Evolutionary conservation across 108 stramenopile genomes (phyloP).

Genomic region (Aurantiochytrium sp.): DNA sequence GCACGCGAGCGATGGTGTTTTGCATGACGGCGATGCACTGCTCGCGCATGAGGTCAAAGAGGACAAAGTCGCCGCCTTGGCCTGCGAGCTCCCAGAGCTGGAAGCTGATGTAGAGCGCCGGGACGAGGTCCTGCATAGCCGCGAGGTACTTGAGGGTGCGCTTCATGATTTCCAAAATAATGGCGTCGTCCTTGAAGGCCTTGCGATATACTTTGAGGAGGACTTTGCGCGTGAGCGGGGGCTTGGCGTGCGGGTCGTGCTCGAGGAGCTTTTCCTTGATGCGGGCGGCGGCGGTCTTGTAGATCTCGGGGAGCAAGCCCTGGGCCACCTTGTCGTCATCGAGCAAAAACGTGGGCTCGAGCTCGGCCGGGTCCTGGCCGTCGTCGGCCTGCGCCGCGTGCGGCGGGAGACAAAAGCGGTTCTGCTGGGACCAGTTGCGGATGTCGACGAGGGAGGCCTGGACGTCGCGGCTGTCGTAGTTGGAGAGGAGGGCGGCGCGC

Average conservation of each 20-base stretch:
- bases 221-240: background rate
- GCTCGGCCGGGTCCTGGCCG: background rate
- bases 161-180: background rate
- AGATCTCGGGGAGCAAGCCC: background rate
- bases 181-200: background rate
- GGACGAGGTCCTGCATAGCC: background rate
- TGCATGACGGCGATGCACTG: conserved; percentile 22
- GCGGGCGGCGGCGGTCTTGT: background rate
- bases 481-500: background rate
- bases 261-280: background rate
- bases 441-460: background rate
- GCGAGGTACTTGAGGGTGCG: background rate
- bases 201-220: background rate
- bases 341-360: background rate
- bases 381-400: background rate
- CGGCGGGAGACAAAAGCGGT: background rate
- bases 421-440: background rate
- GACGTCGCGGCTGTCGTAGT: conserved; percentile 27
- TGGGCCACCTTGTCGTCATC: background rate
- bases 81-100: background rate
- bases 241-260: background rate
- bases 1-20: background rate
- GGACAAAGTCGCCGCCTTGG: conserved; percentile 25
- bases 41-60: conserved; percentile 19
- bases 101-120: conserved; percentile 3